Conservation (phyloP, 78 protist genomes). For the Andalucia godoyi region DNA sequence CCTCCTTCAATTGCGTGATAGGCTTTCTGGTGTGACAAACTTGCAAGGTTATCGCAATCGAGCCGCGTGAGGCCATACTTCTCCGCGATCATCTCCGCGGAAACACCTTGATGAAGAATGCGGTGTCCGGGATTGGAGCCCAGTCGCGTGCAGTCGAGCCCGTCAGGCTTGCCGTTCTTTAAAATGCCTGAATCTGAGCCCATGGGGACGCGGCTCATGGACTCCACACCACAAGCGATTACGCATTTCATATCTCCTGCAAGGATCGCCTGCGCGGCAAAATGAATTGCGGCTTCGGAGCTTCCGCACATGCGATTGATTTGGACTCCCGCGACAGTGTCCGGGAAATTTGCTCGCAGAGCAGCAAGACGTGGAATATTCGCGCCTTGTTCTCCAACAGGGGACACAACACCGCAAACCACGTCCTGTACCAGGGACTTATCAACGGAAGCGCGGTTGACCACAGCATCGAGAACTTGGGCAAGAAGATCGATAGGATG, state of each 20-base stretch:
- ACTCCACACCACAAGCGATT: constrained; percentile 62
- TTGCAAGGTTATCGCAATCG: constrained; percentile 50
- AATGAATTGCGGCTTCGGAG: constrained; percentile 61
- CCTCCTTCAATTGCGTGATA: constrained; percentile 27
- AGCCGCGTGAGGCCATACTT: constrained; percentile 47
- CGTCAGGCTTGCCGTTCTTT: not conserved
- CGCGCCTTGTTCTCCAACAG: constrained; percentile 55
- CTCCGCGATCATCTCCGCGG: constrained; percentile 57
- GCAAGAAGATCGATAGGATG: not conserved
- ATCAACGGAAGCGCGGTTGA: not conserved
- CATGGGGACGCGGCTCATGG: constrained; percentile 55
- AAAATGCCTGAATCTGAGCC: constrained; percentile 23
- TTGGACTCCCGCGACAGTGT: constrained; percentile 54
- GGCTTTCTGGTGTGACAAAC: constrained; percentile 31
- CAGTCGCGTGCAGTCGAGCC: not conserved
- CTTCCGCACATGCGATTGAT: constrained; percentile 67
- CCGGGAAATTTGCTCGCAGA: constrained; percentile 47
- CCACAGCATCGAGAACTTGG: not conserved
- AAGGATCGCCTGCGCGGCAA: constrained; percentile 57
- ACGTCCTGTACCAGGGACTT: constrained; percentile 52
- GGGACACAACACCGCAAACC: constrained; percentile 51
- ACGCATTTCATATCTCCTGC: constrained; percentile 44
- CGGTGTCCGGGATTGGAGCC: constrained; percentile 2
- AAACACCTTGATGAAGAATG: constrained; percentile 22
- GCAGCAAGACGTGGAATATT: constrained; percentile 54